Base-by-base conservation (phyloP, 192 early-diverging fungal species). In the Coemansia sp. region DNA sequence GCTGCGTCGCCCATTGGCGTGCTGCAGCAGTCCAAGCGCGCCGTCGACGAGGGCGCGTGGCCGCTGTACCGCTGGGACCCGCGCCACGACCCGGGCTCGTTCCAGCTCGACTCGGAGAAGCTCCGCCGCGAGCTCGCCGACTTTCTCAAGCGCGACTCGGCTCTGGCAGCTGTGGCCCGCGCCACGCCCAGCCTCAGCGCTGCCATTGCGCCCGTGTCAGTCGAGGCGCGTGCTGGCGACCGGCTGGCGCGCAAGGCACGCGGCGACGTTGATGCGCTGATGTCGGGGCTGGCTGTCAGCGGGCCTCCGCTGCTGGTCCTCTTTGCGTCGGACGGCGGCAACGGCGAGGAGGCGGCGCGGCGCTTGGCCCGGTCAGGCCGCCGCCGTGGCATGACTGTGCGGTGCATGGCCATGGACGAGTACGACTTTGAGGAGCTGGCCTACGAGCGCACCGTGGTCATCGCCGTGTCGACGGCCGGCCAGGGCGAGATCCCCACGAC, bases 401-500 rank as follows among this genome's bases (percentile, higher is more conserved):
- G 87, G 51, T 86, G 91, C 63, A 77, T 91, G 82, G 87, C 91
- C 40, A 93, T 95, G 91, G 96, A 97, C 70, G 92, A 92, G 67
- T 92, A 88, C 55, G 85, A 75, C 33, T 87, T 94, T 33, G 94
- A 97, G 59, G 94, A 95, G 47, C 78, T 97, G 63, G 81, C 88
- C 27, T 79, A 86, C 51, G 95, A 95, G 80, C 88, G 87, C 64
- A 90, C 93, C 31, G 88, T 98, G 11, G 88, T 94, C 15, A 85
- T 93, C 79, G 83, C 92, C 6, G 82, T 91, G 54, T 92, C 90
- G 63, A 97, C 96, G 11, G 96, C 97, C 40, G 97, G 97, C 29
- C 96, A 98, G 79, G 97, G 97, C 80, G 97, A 98, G 88, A 91
- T 97, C 69, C 97, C 97, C 2, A 90, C 90, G 70, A 96, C 96